Conservation (phyloP, 305 asterid genomes). For the Fraxinus xanthoxyloides region DNA sequence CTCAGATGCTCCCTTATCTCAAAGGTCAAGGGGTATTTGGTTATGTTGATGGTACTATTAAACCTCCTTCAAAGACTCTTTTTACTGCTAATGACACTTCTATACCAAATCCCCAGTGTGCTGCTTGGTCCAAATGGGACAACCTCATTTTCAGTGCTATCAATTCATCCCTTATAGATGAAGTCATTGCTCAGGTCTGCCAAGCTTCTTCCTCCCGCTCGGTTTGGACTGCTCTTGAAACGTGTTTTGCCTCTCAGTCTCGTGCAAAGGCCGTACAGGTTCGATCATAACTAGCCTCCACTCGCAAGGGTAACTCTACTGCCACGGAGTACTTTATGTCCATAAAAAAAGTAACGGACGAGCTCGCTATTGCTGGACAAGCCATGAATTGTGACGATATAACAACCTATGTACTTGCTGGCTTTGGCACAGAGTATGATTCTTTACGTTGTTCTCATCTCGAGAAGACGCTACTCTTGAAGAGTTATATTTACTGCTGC, state of each 20-base stretch:
- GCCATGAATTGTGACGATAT: not conserved
- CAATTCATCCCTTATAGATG: not conserved
- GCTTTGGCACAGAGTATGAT: not conserved
- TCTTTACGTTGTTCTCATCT: too few species aligned
- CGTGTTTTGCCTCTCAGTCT: too few species aligned
- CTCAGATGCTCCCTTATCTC: not conserved
- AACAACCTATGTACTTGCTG: not conserved
- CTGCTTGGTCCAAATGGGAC: not conserved
- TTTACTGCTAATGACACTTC: not conserved
- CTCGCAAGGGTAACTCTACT: too few species aligned
- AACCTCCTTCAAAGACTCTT: not conserved
- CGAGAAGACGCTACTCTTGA: too few species aligned
- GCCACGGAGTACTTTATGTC: not conserved
- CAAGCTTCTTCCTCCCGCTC: not conserved
- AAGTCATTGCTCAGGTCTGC: not conserved
- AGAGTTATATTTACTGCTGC: too few species aligned
- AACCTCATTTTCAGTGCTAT: not conserved
- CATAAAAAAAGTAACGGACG: not conserved
- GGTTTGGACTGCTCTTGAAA: too few species aligned
- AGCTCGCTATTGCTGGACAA: not conserved
- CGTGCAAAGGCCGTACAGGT: too few species aligned
- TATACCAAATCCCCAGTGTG: not conserved
- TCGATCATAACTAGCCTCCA: too few species aligned
- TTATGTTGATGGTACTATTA: not conserved
- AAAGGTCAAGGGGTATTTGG: not conserved